Evolutionary conservation across 129 eudicot genomes (phyloP), one percentile per base, ranked within the genome.

Genomic region (Escallonia rubra): DNA sequence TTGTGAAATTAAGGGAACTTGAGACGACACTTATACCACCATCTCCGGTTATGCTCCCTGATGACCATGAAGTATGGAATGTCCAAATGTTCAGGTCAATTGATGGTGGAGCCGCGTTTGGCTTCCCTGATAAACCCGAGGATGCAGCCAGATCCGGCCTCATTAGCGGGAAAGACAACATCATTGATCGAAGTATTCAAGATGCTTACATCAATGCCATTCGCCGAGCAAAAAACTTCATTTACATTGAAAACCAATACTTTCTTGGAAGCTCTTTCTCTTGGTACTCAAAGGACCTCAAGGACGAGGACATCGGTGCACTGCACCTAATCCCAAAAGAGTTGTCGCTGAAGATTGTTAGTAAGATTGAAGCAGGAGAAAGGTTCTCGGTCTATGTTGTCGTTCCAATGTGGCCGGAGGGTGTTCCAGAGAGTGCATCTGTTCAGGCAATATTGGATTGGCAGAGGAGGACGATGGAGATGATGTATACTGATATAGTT

Each of bases 131-230:
- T 42, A 76, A 53, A 13, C 96, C 86, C 2, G 84, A 80, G 60
- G 76, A 84, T 44, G 90, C 90, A 1, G 66, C 79, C 8, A 74
- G 72, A 48, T 38, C 53, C 0, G 98, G 98, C 39, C 85, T 92
- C 1, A 85, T 92, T 4, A 86, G 78, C 2, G 95, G 90, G 2
- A 88, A 88, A 61, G 87, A 86, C 15, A 88, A 80, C 43, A 74
- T 86, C 13, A 80, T 92, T 48, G 98, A 92, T 43, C 75, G 88
- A 38, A 92, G 98, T 74, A 88, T 92, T 44, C 98, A 92, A 65
- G 98, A 92, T 40, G 98, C 95, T 0, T 92, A 88, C 62, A 86
- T 92, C 51, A 75, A 78, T 44, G 98, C 98, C 13, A 92, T 92
- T 39, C 83, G 98, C 0, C 79, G 98, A 14, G 96, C 98, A 0